Percentiles rank a stretch among this genome's conserved stretches.
These are phyloP conservation scores for Mycena pura DNA, from an alignment of 768 basidiomycete genomes.

Conservation along the genomic window DNA sequence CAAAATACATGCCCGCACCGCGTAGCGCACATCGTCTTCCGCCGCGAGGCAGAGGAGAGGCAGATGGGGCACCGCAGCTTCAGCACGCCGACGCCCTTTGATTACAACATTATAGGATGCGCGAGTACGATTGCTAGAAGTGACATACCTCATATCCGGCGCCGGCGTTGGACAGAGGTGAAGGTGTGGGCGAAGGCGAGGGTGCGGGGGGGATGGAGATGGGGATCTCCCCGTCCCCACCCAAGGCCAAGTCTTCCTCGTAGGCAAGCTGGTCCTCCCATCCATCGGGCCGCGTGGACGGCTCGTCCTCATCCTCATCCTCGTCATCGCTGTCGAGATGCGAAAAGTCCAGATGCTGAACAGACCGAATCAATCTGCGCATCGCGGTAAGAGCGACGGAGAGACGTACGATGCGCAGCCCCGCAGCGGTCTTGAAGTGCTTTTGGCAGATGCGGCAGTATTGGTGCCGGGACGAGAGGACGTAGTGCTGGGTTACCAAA, in stretches of 20 bases:
- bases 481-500: slow-evolving; percentile 39
- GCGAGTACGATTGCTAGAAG: too few relatives aligned
- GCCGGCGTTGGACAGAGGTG: neutral
- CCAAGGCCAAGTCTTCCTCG: slow-evolving; percentile 30
- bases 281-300: slow-evolving; percentile 27
- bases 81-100: slow-evolving; percentile 15
- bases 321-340: slow-evolving; percentile 36
- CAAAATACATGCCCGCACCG: slow-evolving; percentile 43
- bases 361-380: neutral
- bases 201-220: too few relatives aligned
- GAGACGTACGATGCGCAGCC: slow-evolving; percentile 31
- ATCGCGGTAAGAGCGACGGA: too few relatives aligned
- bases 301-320: slow-evolving; percentile 30
- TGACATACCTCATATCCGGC: neutral
- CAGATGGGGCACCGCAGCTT: slow-evolving; percentile 37
- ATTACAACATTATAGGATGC: too few relatives aligned
- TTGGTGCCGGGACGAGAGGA: slow-evolving; percentile 36
- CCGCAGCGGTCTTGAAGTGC: slow-evolving; percentile 35
- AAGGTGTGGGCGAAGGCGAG: too few relatives aligned
- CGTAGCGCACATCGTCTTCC: slow-evolving; percentile 33
- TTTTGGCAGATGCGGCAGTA: slow-evolving; percentile 39
- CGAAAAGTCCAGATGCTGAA: slow-evolving; percentile 35
- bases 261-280: slow-evolving; percentile 41
- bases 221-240: slow-evolving; percentile 28
- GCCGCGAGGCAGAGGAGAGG: slow-evolving; percentile 31